A percentile compares a stretch with the other conserved stretches of the same genome.
phyloP scores from a whole-genome alignment of 176 grass and related monocot genomes.

The Bolboschoenus planiculmis region DNA sequence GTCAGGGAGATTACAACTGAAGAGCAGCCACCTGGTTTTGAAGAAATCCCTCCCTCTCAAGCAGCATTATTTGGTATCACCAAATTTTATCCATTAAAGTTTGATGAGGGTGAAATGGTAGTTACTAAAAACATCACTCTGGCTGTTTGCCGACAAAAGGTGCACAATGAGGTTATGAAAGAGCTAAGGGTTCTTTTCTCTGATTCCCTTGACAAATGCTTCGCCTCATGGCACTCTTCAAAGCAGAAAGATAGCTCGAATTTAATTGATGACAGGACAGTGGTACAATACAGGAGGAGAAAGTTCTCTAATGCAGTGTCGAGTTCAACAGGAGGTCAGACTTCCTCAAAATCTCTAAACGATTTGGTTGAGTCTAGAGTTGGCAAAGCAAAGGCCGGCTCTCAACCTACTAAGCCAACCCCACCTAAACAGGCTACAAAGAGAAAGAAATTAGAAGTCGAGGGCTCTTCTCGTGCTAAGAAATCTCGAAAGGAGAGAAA shows the following conservation, averaged over 20 bases:
- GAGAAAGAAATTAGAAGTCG: conserved; percentile 32
- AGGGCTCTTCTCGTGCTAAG: neutral
- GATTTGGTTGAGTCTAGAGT: conserved; percentile 42
- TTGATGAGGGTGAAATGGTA: conserved; percentile 21
- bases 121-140: conserved; percentile 58
- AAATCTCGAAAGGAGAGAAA: conserved; percentile 33
- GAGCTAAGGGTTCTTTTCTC: conserved; percentile 38
- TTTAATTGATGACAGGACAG: conserved; percentile 24
- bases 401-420: conserved; percentile 20
- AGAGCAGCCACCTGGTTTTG: conserved; percentile 24
- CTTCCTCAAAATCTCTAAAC: conserved; percentile 34
- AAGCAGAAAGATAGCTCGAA: conserved; percentile 21
- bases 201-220: conserved; percentile 40
- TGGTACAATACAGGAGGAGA: conserved; percentile 69
- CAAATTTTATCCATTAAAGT: conserved; percentile 41
- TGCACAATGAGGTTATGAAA: conserved; percentile 56
- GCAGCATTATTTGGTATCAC: conserved; percentile 25
- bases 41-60: conserved; percentile 51
- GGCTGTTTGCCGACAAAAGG: conserved; percentile 58
- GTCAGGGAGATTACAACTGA: conserved; percentile 25
- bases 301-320: conserved; percentile 37
- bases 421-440: conserved; percentile 40
- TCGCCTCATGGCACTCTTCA: conserved; percentile 38
- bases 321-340: conserved; percentile 34
- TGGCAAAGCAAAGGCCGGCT: conserved; percentile 25